Conservation (phyloP, 768 basidiomycete genomes). For the Sporobolomyces pararoseus region DNA sequence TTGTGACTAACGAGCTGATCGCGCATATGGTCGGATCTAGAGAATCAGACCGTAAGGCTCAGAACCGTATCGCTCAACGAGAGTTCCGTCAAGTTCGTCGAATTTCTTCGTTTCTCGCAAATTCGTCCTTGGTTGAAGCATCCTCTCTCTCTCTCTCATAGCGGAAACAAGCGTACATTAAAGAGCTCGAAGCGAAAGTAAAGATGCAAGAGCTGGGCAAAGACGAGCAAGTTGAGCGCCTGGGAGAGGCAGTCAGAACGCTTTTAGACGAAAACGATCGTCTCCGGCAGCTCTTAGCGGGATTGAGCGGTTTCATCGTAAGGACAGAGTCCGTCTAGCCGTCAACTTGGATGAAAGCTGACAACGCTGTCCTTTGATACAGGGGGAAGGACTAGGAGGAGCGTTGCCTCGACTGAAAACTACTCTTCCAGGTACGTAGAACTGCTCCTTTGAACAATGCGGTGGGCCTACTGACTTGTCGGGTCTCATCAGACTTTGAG, state of each 20-base stretch:
- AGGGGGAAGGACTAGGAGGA: constrained; percentile 24
- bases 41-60: constrained; percentile 44
- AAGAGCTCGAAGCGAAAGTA: constrained; percentile 49
- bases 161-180: constrained; percentile 40
- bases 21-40: neutral
- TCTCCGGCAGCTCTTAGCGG: constrained; percentile 48
- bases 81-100: constrained; percentile 48
- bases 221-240: constrained; percentile 48
- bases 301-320: constrained; percentile 48
- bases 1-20: neutral
- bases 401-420: constrained; percentile 1
- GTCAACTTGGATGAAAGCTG: no score
- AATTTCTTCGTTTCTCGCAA: constrained; percentile 13
- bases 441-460: no score
- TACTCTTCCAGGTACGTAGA: constrained; percentile 18
- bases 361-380: no score
- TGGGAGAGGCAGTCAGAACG: constrained; percentile 46
- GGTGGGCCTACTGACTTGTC: no score
- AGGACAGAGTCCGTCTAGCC: no score
- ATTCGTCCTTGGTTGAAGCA: neutral
- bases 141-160: no score
- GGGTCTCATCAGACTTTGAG: constrained; percentile 25
- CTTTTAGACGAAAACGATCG: constrained; percentile 51
- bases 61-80: constrained; percentile 50
- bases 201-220: constrained; percentile 48